Base-by-base conservation (phyloP, 2,329 filamentous ascomycete species). In the Phaeoacremonium minimum region DNA sequence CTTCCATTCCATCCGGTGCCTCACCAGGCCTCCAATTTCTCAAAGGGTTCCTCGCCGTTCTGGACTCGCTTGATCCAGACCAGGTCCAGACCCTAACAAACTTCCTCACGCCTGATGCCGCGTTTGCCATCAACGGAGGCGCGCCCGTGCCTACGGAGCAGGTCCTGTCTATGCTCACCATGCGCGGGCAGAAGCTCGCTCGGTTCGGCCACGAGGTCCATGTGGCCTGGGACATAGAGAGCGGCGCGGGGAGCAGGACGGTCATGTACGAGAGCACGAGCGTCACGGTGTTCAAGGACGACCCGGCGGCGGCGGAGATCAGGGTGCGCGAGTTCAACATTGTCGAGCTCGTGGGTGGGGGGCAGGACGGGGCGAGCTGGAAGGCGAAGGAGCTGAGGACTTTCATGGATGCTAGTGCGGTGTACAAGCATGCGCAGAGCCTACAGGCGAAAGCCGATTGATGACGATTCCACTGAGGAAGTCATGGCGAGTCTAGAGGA, bases 381-480 rank as follows among this genome's bases (percentile, higher is more conserved):
- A 36, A 29, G 29, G 38, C 38, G 5, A 17, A 15, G 3, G 30
- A 18, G 13, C 30, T 33, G 9, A 18, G 19, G 17, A 36, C 38
- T 8, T 40, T 18, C 19, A 40, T 40, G 38, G 38, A 36, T 18
- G 18, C 33, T n/a, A n/a, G n/a, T n/a, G n/a, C n/a, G n/a, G n/a
- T n/a, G n/a, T n/a, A n/a, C n/a, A n/a, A n/a, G n/a, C n/a, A n/a
- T n/a, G n/a, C n/a, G n/a, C n/a, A n/a, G n/a, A n/a, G n/a, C n/a
- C n/a, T n/a, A n/a, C n/a, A n/a, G n/a, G n/a, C n/a, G n/a, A n/a
- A n/a, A n/a, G n/a, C n/a, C n/a, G n/a, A n/a, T n/a, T n/a, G n/a
- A n/a, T n/a, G n/a, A n/a, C n/a, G n/a, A n/a, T n/a, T n/a, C n/a
- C n/a, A n/a, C n/a, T n/a, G n/a, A n/a, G n/a, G n/a, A n/a, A n/a